Evolutionary conservation across 2,329 filamentous ascomycete genomes (phyloP), one percentile per base, ranked within the genome.

Genomic region (Cercospora beticola): DNA sequence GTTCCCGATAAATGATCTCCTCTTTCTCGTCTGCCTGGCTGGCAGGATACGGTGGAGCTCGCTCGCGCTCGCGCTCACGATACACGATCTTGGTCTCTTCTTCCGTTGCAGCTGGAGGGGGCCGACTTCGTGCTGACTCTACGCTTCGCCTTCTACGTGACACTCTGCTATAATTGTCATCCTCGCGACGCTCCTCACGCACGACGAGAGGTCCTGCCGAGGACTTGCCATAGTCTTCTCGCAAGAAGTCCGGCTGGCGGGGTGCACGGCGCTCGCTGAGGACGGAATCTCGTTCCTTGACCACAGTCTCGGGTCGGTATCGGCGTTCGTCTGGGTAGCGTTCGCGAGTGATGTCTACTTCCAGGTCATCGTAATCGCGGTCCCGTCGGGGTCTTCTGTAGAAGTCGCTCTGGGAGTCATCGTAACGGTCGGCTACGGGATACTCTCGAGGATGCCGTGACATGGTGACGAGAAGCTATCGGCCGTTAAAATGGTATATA

Each of bases 301-400:
- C 72, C 18, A 73, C 30, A 10, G 75, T 74, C 66, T 75, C 74
- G 2, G 64, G 69, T 28, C 70, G 70, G 31, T 54, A 52, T 18
- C 62, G 62, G 40, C 74, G 72, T 54, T 74, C 72, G 46, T 74
- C 74, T 49, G 70, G 72, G 59, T 74, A 72, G 65, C 74, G 73
- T 14, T 72, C 71, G 49, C 76, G 76, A 64, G 74, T 71, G 65
- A 85, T 79, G 71, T 86, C 84, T 54, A 84, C 69, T 67, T 86
- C 84, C 56, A 84, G 77, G 31, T 85, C 84, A 18, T 84, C 83
- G 71, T 84, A 84, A 73, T 82, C 82, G 62, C 79, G 79, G 40
- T 78, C 76, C 64, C 76, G 74, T n/a, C 79, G 78, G 67, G 78
- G 75, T 33, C 78, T 76, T 58, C 79, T 74, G 65, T 79, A 78